Evolutionary conservation across 306 rosid species (phyloP), one percentile per base, ranked within the genome.

Genomic region (Cucumis melo): DNA sequence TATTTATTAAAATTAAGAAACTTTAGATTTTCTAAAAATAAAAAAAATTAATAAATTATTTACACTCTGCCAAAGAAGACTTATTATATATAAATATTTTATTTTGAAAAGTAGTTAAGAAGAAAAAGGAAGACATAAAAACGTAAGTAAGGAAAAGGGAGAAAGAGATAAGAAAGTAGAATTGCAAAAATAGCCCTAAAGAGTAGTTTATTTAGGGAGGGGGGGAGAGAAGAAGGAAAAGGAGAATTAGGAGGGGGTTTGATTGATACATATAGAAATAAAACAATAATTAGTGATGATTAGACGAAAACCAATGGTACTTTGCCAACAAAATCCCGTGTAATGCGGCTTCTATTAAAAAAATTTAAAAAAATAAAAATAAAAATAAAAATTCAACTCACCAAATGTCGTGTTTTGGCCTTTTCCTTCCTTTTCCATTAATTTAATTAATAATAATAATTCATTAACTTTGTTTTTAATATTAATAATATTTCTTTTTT

Each of bases 291-390:
- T 71, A 24, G 76, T 71, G 41, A 46, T 71, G 12, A 48, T 71
- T 48, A 24, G 16, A 15, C 42, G 8, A 48, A 71, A 48, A 71
- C 76, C 59, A 48, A 71, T 71, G 41, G 76, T 71, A 48, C 76
- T 71, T 71, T 23, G 59, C 10, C 76, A 48, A 48, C 76, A 71
- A 24, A 71, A 48, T 71, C 76, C 76, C 76, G 59, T 71, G 42
- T 71, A 71, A 71, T 41, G 42, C 76, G 76, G 59, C 21, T 3
- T 46, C 13, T n/a, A n/a, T n/a, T n/a, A n/a, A n/a, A n/a, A n/a
- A n/a, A n/a, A n/a, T n/a, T n/a, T n/a, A n/a, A n/a, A n/a, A n/a
- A n/a, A n/a, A n/a, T n/a, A n/a, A n/a, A n/a, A n/a, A n/a, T n/a
- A n/a, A n/a, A n/a, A n/a, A n/a, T n/a, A n/a, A n/a, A n/a, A n/a